Base-by-base conservation (phyloP, 2,329 filamentous ascomycete genomes). In the Hymenoscyphus fraxineus region DNA sequence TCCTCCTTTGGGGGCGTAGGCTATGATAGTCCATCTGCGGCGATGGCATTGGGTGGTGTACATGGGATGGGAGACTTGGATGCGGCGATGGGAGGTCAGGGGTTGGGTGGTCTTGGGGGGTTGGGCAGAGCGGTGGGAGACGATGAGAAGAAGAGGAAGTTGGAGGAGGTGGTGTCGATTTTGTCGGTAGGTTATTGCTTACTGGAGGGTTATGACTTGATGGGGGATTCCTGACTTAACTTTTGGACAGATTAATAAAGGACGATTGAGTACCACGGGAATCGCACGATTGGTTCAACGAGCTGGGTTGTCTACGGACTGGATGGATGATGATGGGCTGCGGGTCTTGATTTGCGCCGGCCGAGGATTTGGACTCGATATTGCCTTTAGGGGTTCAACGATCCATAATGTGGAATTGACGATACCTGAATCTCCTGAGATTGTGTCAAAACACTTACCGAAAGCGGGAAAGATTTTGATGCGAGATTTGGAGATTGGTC, bases 181-280 rank as follows among this genome's bases (percentile, higher is more conserved):
- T 59, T 76, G 35, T 74, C 75, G 65, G 71, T 72, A 57, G 41
- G 64, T 57, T 22, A 1, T 27, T 55, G 10, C 32, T 1, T 31
- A 31, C 1, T 10, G 41, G 15, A n/a, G 41, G 16, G 6, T 47
- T n/a, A 15, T n/a, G 16, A 15, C 19, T 5, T 7, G 7, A 47
- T 27, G 27, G 41, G 16, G 13, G 44, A 13, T 10, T 10, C 2
- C 13, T n/a, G 7, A 12, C 44, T 64, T 27, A 56, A 1, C 47
- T 44, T 38, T 57, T 22, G 19, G 74, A 73, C 67, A 77, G 69
- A 69, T 67, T 13, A 75, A 76, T 70, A 85, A 85, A 67, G 89
- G 89, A 3, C 79, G 87, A 51, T 86, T 94, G 44, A 91, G 89
- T 69, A 88, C 91, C 72, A 86, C 89, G 38, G 89, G 89, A 2